phyloP scores from a whole-genome alignment of 805 yeast genomes.

The Candida palmyrensis region DNA sequence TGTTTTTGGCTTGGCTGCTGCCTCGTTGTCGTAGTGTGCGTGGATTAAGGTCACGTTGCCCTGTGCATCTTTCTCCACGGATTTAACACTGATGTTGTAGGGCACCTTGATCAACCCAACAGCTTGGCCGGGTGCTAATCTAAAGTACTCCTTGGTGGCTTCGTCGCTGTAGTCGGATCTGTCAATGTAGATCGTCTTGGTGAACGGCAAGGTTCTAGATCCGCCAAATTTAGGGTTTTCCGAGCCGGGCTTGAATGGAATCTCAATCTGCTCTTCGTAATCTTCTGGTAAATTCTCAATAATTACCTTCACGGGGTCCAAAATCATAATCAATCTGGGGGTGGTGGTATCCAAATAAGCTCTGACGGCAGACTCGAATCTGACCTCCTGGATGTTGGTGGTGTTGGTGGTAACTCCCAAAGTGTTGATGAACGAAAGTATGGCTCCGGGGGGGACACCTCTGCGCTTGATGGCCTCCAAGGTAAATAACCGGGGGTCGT shows the following conservation, averaged over 20 bases:
- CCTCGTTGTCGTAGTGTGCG: constrained; percentile 72
- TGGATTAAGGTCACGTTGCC: constrained; percentile 69
- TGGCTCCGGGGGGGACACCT: constrained; percentile 99
- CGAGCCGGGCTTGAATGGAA: constrained; percentile 88
- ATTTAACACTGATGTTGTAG: constrained; percentile 65
- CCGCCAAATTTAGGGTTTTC: constrained; percentile 62
- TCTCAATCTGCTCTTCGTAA: constrained; percentile 60
- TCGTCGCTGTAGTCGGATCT: constrained; percentile 70
- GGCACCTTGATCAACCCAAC: constrained; percentile 95
- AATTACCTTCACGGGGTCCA: constrained; percentile 79
- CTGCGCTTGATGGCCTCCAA: constrained; percentile 92
- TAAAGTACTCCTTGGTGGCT: constrained; percentile 73
- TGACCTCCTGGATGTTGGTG: constrained; percentile 81
- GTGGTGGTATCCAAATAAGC: constrained; percentile 83
- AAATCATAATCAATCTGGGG: constrained; percentile 91
- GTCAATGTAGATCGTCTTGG: constrained; percentile 78
- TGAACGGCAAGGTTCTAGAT: constrained; percentile 61
- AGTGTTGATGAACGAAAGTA: constrained; percentile 86
- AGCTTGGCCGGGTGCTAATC: constrained; percentile 90
- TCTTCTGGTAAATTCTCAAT: constrained; percentile 78
- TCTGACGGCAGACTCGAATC: constrained; percentile 89
- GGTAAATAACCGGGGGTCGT: constrained; percentile 95
- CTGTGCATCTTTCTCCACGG: constrained; percentile 54
- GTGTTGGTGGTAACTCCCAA: constrained; percentile 95
- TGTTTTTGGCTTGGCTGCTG: constrained; percentile 80